Evolutionary conservation across 768 basidiomycete species (phyloP), one percentile per base, ranked within the genome.

Genomic region (Trametes cingulata): DNA sequence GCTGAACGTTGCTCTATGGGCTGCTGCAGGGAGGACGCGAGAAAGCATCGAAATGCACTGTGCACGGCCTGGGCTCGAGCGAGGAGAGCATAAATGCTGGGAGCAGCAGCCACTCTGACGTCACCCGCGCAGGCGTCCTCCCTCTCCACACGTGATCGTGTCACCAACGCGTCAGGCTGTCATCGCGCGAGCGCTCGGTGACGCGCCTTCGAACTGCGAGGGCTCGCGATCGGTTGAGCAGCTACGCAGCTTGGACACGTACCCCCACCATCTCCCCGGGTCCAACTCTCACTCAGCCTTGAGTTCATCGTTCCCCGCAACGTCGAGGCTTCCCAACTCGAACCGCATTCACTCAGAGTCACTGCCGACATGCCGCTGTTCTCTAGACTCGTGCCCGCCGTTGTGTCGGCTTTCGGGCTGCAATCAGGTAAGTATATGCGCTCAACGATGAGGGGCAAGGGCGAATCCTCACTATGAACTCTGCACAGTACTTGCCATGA

Each of bases 361-460:
- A 8, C n/a, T 17, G 24, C 37, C 14, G 8, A 22, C 25, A 83
- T 84, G 80, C 62, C 77, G 6, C 72, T 82, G 2, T 80, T 85
- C 61, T 85, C 85, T 14, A 78, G 77, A 39, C 75, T 87, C n/a
- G 52, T 84, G 1, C 85, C 83, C 9, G 68, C 77, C 3, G 66
- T 80, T 4, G 73, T 72, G 9, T 80, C 77, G 56, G 80, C 85
- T 12, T 86, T 80, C 65, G 79, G 73, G 3, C 71, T 84, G 0
- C 85, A 86, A 71, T 64, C 79, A 13, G 63, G 83, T 82, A 65
- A 65, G 73, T 40, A 15, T 6, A 51, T 39, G 17, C 22, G n/a
- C 35, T n/a, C 13, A 15, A 24, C 36, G 13, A 33, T 5, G 29
- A 4, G 29, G 10, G 4, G 29, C 29, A 33, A 33, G 8, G 10